Evolutionary conservation across 2,329 filamentous ascomycete genomes (phyloP).

Genomic region (Pyricularia sp.): DNA sequence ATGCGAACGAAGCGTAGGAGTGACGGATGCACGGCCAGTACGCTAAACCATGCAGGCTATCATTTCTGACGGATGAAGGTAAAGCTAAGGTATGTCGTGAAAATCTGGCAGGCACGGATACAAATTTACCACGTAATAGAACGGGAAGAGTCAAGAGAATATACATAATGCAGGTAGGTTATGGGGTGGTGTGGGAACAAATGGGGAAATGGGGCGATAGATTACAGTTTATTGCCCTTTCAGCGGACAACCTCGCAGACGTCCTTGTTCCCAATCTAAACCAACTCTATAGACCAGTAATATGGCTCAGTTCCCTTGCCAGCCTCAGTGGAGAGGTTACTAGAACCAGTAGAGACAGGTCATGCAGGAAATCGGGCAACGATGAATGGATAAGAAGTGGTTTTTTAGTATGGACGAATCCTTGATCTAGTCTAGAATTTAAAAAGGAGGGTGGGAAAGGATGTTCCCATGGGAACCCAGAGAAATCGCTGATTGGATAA

Average conservation of each 20-base stretch:
- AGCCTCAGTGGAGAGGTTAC: too few relatives aligned
- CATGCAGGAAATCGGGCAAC: not conserved
- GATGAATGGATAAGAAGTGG: not conserved
- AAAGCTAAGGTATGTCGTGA: not conserved
- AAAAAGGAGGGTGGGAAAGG: not conserved
- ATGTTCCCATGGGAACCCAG: not conserved
- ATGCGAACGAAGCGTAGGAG: not conserved
- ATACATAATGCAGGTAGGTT: too few relatives aligned
- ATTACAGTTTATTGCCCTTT: not conserved
- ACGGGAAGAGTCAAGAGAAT: too few relatives aligned
- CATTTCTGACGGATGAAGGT: not conserved
- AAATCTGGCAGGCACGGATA: too few relatives aligned
- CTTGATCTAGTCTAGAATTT: not conserved
- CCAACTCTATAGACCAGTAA: not conserved
- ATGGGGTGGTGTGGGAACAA: not conserved
- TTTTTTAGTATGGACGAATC: not conserved
- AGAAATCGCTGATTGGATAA: not conserved
- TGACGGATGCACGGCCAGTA: not conserved
- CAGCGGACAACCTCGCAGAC: not conserved
- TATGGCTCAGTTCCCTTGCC: not conserved
- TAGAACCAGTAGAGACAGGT: too few relatives aligned
- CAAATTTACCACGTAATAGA: too few relatives aligned
- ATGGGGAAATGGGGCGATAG: not conserved
- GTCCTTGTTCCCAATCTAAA: not conserved
- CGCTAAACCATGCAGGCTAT: not conserved